These are phyloP conservation scores for Radiomyces spectabilis DNA, from an alignment of 192 early-diverging fungal species.

Conservation along the genomic window DNA sequence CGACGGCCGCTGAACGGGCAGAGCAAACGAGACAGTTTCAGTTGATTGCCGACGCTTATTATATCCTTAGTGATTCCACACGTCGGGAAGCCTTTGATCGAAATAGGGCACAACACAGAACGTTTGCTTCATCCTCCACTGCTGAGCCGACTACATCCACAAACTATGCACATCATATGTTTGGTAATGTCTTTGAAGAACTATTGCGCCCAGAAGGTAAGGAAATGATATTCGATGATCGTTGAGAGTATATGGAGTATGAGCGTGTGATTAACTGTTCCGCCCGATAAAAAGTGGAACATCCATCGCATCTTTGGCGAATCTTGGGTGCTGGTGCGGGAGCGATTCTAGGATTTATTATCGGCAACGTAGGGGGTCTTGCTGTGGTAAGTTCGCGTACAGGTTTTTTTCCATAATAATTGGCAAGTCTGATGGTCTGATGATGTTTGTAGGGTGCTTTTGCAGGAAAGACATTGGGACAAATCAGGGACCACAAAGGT, in stretches of 20 bases:
- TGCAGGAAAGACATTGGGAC: slow-evolving; percentile 53
- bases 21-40: slow-evolving; percentile 19
- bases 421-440: neutral
- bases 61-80: slow-evolving; percentile 14
- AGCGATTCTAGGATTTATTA: slow-evolving; percentile 23
- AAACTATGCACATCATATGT: slow-evolving; percentile 13
- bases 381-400: slow-evolving; percentile 14
- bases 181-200: slow-evolving; percentile 28
- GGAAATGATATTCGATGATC: no score
- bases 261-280: no score
- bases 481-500: slow-evolving; percentile 61
- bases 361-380: slow-evolving; percentile 17
- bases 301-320: slow-evolving; percentile 19
- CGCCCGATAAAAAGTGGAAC: slow-evolving; percentile 18
- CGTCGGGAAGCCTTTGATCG: slow-evolving; percentile 21
- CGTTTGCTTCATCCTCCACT: neutral
- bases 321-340: slow-evolving; percentile 22
- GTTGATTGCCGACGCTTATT: slow-evolving; percentile 21
- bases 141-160: slow-evolving; percentile 2
- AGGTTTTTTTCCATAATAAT: neutral
- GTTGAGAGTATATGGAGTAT: no score
- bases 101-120: neutral
- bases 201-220: slow-evolving; percentile 23
- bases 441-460: slow-evolving; percentile 40
- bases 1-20: slow-evolving; percentile 3